Percentiles rank a stretch among this genome's conserved stretches.
Evolutionary conservation across 2,329 filamentous ascomycete species (phyloP).

Genomic region (Penicillium decumbens): DNA sequence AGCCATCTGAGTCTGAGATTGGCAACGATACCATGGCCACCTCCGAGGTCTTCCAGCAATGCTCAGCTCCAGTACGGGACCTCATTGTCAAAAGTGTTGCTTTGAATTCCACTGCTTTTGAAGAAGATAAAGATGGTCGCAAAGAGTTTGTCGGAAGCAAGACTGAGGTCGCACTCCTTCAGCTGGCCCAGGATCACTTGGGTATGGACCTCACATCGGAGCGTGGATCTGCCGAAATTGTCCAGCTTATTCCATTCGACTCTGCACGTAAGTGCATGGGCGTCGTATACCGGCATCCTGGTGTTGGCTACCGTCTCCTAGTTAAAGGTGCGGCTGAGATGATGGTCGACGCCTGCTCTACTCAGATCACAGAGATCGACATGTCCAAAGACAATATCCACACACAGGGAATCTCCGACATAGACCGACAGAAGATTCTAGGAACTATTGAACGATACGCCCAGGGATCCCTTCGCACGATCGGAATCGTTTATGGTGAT

Average conservation of each 20-base stretch:
- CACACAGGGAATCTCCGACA: slow-evolving; percentile 24
- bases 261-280: slow-evolving; percentile 66
- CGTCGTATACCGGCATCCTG: slow-evolving; percentile 41
- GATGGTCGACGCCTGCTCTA: slow-evolving; percentile 37
- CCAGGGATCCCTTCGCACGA: slow-evolving; percentile 64
- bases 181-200: slow-evolving; percentile 62
- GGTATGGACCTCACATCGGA: slow-evolving; percentile 64
- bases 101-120: slow-evolving; percentile 65
- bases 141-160: slow-evolving; percentile 70
- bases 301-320: slow-evolving; percentile 42
- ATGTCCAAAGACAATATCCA: slow-evolving; percentile 21
- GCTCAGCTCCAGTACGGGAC: slow-evolving; percentile 31
- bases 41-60: slow-evolving; percentile 29
- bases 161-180: slow-evolving; percentile 70
- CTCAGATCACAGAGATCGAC: slow-evolving; percentile 32
- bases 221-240: slow-evolving; percentile 55
- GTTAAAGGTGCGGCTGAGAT: slow-evolving; percentile 49
- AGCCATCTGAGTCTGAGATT: slow-evolving; percentile 26
- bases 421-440: slow-evolving; percentile 27
- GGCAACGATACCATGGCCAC: slow-evolving; percentile 17
- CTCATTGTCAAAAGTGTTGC: slow-evolving; percentile 42
- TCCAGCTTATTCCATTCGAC: slow-evolving; percentile 71
- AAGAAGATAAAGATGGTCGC: slow-evolving; percentile 64
- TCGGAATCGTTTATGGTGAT: slow-evolving; percentile 68
- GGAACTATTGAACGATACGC: slow-evolving; percentile 43